A percentile compares a stretch with the other conserved stretches of the same genome.
Conservation (phyloP, 768 basidiomycete genomes). For the Leccinum longicurvipes region DNA sequence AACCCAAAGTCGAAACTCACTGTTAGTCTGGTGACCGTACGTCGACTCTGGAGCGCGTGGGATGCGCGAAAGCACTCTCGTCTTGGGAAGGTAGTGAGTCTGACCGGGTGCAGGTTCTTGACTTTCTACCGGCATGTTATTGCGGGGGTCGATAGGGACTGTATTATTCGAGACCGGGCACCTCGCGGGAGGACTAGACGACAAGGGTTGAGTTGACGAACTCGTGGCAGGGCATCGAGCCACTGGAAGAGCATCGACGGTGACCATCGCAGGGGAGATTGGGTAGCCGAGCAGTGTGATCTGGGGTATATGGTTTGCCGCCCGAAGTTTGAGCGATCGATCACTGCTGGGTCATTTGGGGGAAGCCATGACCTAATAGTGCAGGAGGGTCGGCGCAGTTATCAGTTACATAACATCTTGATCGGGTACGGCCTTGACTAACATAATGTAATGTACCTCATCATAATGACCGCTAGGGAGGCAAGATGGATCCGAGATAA, state of each 20-base stretch:
- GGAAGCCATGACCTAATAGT: not conserved
- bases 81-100: not conserved
- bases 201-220: not conserved
- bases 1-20: not conserved
- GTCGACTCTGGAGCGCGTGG: constrained; percentile 8
- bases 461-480: not conserved
- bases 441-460: not conserved
- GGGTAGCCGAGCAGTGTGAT: not conserved
- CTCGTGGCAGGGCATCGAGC: constrained; percentile 1
- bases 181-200: constrained; percentile 2
- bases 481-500: not conserved
- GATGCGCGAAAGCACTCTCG: constrained; percentile 3
- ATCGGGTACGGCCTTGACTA: not conserved
- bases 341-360: not conserved
- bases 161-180: constrained; percentile 2
- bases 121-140: constrained; percentile 13
- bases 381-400: not conserved
- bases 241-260: not conserved
- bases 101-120: constrained; percentile 3
- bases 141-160: constrained; percentile 1
- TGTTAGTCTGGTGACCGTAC: constrained; percentile 11
- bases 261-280: not conserved
- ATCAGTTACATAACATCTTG: not conserved
- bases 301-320: not conserved
- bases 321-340: not conserved